Evolutionary conservation across 2,329 filamentous ascomycete species (phyloP).

Genomic region (Pyrenochaeta sp.): DNA sequence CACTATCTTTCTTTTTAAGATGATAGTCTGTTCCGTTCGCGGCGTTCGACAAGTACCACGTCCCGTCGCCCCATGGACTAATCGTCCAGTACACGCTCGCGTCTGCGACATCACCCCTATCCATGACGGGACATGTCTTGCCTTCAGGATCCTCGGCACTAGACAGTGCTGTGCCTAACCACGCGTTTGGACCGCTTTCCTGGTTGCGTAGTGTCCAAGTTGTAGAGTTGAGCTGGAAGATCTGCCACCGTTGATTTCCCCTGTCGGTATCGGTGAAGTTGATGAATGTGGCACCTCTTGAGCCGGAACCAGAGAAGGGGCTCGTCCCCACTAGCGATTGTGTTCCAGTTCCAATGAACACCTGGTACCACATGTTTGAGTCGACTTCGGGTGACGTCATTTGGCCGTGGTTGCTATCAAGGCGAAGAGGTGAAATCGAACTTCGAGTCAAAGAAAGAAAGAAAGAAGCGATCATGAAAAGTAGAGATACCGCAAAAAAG

Average conservation of each 20-base stretch:
- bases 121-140: conserved; percentile 22
- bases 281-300: conserved; percentile 22
- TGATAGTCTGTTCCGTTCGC: conserved; percentile 27
- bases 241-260: conserved; percentile 27
- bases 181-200: conserved; percentile 23
- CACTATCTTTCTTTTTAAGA: conserved; percentile 18
- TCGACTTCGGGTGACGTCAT: conserved; percentile 18
- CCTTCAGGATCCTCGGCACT: conserved; percentile 18
- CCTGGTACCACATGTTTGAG: conserved; percentile 32
- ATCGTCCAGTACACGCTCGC: conserved; percentile 33
- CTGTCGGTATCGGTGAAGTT: conserved; percentile 8
- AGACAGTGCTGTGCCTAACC: conserved; percentile 17
- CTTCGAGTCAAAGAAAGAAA: background rate
- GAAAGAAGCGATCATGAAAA: background rate
- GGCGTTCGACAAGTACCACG: conserved; percentile 27
- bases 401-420: background rate
- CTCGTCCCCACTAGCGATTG: conserved; percentile 18
- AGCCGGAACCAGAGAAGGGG: conserved; percentile 12
- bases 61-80: conserved; percentile 29
- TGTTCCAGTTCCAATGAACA: conserved; percentile 14
- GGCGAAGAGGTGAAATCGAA: background rate
- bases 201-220: conserved; percentile 24
- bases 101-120: conserved; percentile 23
- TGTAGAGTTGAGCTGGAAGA: conserved; percentile 23
- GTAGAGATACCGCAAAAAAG: too few relatives aligned